phyloP scores from a whole-genome alignment of 495 filamentous ascomycete species.

The Aspergillus affinis region DNA sequence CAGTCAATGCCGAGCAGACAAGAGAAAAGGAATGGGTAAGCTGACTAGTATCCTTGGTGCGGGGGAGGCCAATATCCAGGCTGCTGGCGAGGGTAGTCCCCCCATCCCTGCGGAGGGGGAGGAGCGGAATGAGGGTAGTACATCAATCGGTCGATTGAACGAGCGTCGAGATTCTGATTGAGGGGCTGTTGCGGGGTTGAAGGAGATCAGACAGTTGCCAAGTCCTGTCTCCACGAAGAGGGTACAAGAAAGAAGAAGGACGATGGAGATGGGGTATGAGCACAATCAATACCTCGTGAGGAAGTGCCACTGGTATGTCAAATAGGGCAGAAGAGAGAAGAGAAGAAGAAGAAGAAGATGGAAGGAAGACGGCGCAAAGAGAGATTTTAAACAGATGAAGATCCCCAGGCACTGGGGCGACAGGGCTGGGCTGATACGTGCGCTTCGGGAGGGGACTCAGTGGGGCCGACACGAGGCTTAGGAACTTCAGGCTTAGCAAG shows the following conservation, averaged over 20 bases:
- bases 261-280: not conserved
- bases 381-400: slow-evolving; percentile 9
- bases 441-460: slow-evolving; percentile 4
- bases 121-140: slow-evolving; percentile 30
- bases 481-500: too few relatives aligned
- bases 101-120: slow-evolving; percentile 28
- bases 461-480: slow-evolving; percentile 13
- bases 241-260: slow-evolving; percentile 6
- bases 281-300: not conserved
- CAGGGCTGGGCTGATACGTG: slow-evolving; percentile 23
- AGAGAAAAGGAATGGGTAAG: not conserved
- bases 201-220: not conserved
- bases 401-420: slow-evolving; percentile 7
- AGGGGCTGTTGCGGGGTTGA: not conserved
- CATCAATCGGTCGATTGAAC: slow-evolving; percentile 21
- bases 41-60: slow-evolving; percentile 17
- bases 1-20: slow-evolving; percentile 1
- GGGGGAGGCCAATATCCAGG: slow-evolving; percentile 20
- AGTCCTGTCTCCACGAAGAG: not conserved
- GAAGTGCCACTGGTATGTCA: not conserved
- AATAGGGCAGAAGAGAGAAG: not conserved
- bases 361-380: not conserved
- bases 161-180: not conserved
- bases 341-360: not conserved
- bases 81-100: slow-evolving; percentile 22